Conservation (phyloP, 345 rosid species). For the Fremontodendron californicum region DNA sequence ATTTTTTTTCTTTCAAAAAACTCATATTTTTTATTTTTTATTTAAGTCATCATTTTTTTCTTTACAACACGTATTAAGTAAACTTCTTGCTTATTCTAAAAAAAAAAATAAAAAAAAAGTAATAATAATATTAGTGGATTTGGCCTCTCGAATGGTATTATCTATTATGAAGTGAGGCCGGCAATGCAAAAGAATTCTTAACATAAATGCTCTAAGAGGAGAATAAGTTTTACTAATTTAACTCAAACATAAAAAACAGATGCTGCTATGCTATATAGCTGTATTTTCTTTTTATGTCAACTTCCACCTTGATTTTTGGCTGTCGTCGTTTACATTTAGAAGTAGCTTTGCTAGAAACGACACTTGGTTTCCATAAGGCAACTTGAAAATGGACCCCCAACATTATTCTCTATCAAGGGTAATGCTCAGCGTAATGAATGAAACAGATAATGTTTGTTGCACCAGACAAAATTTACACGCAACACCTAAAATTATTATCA, state of each 20-base stretch:
- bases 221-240: no score
- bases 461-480: not conserved
- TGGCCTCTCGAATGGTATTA: no score
- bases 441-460: constrained; percentile 3
- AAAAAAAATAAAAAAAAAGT: no score
- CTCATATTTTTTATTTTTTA: no score
- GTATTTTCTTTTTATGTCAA: not conserved
- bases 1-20: no score
- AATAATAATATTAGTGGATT: no score
- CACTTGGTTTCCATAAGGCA: not conserved
- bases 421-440: not conserved
- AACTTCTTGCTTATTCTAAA: not conserved
- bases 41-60: no score
- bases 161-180: no score
- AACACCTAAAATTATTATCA: not conserved
- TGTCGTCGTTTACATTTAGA: not conserved
- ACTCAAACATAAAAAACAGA: not conserved
- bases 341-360: not conserved
- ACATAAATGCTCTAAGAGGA: no score
- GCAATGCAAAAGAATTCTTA: no score
- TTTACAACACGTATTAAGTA: no score
- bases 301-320: not conserved
- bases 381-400: not conserved
- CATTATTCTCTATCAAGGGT: not conserved
- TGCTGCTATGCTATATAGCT: no score